phyloP scores from a whole-genome alignment of 306 rosid species.

The Acacia melanoxylon region DNA sequence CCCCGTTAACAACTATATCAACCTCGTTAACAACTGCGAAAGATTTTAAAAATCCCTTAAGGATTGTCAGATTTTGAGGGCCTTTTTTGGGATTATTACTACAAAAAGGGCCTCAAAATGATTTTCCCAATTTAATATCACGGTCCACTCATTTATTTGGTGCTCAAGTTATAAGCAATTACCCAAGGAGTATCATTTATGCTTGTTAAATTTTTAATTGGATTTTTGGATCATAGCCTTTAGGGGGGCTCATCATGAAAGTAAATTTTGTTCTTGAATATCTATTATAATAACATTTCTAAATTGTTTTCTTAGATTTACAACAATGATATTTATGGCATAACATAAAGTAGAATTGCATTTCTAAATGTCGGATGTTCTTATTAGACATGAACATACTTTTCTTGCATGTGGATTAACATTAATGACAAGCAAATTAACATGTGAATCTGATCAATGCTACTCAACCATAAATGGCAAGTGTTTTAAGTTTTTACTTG shows the following conservation, averaged over 20 bases:
- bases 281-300: background rate
- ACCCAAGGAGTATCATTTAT: too few relatives aligned
- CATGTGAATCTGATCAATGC: background rate
- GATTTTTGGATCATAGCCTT: background rate
- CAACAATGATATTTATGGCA: too few relatives aligned
- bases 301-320: background rate
- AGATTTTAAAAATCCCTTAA: too few relatives aligned
- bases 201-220: background rate
- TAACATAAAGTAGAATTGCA: background rate
- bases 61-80: too few relatives aligned
- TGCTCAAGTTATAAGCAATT: too few relatives aligned
- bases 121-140: too few relatives aligned
- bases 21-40: too few relatives aligned
- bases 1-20: too few relatives aligned
- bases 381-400: background rate
- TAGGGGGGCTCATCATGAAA: background rate
- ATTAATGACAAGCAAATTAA: background rate
- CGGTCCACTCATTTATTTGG: too few relatives aligned
- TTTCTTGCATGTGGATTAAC: background rate
- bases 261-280: background rate
- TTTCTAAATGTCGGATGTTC: background rate
- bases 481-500: background rate
- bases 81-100: too few relatives aligned
- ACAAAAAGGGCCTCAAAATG: too few relatives aligned
- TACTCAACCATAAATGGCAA: background rate